Base-by-base conservation (phyloP, 2,329 filamentous ascomycete genomes). In the Botryotinia narcissicola region DNA sequence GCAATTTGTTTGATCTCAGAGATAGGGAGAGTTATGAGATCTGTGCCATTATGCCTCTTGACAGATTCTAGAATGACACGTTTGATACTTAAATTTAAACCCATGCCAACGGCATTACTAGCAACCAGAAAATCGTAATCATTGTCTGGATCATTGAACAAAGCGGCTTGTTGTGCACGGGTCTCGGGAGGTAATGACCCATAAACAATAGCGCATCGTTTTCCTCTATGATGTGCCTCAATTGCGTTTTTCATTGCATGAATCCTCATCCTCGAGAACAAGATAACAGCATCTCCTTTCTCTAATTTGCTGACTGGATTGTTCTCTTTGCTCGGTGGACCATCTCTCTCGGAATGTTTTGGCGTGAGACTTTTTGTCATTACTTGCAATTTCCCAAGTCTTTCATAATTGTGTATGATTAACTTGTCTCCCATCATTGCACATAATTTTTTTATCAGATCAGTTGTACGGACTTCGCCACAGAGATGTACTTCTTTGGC, bases 31-130 rank as follows among this genome's bases (percentile, higher is more conserved):
- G 85, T 83, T 32, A 57, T 40, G 25, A 89, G 85, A 44, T 87
- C 85, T 8, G 84, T 83, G 1, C 92, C 92, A 75, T 94, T 88
- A 76, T 87, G 91, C 81, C 98, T 99, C 74, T 86, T 84, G 3
- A 91, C 87, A 0, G 91, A 87, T 79, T 97, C 93, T 77, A 99
- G 96, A 71, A 99, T 89, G 75, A 99, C 88, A 40, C 97, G 92
- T 80, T 94, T 96, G 81, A 98, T 94, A 82, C 90, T 94, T 81
- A 99, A 83, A 80, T 99, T 99, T 35, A 99, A 85, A 1, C 97
- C 96, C 95, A 99, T 98, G 54, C 96, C 96, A 75, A 99, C 95
- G 64, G 96, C 96, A 83, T 98, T 94, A 78, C 94, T 98, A 14
- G 97, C 96, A 40, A 96, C 95, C 9, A 99, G 86, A 78, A 91